These are phyloP conservation scores for Chaetomium cochliodes DNA, from an alignment of 495 filamentous ascomycete species.

Conservation along the genomic window DNA sequence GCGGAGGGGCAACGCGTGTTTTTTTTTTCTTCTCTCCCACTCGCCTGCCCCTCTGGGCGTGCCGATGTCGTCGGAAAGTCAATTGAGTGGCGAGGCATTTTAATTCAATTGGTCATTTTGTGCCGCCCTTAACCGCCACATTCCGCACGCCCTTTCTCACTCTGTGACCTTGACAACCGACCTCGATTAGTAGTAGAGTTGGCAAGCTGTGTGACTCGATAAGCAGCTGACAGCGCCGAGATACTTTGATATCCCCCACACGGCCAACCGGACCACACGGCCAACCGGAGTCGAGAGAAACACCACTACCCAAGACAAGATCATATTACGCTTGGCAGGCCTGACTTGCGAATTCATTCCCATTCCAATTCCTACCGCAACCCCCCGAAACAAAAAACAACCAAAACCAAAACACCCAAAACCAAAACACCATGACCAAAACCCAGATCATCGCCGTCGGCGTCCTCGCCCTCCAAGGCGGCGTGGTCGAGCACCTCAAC, in stretches of 20 bases:
- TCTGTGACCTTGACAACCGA: neutral
- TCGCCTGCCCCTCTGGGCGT: constrained; percentile 2
- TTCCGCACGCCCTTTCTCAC: constrained; percentile 16
- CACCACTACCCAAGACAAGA: no score
- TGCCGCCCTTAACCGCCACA: constrained; percentile 31
- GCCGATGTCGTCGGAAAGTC: constrained; percentile 22
- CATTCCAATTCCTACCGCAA: neutral
- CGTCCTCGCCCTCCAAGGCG: constrained; percentile 89
- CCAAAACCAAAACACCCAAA: neutral
- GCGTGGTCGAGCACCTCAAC: constrained; percentile 83
- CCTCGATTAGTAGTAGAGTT: neutral
- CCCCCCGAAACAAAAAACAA: neutral
- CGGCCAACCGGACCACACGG: neutral
- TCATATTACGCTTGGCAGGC: no score
- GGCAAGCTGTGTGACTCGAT: constrained; percentile 6
- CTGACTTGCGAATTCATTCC: neutral
- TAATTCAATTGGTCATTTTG: constrained; percentile 15
- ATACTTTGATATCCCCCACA: neutral
- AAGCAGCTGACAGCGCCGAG: neutral
- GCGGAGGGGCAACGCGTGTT: neutral
- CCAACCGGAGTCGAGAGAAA: neutral
- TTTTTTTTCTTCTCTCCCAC: neutral
- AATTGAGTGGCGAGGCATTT: constrained; percentile 27
- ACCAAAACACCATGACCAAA: constrained; percentile 14
- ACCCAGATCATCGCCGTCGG: constrained; percentile 59